A percentile compares a stretch with the other conserved stretches of the same genome.
Conservation (phyloP, 2,329 filamentous ascomycete genomes). For the Aspergillus sp. region DNA sequence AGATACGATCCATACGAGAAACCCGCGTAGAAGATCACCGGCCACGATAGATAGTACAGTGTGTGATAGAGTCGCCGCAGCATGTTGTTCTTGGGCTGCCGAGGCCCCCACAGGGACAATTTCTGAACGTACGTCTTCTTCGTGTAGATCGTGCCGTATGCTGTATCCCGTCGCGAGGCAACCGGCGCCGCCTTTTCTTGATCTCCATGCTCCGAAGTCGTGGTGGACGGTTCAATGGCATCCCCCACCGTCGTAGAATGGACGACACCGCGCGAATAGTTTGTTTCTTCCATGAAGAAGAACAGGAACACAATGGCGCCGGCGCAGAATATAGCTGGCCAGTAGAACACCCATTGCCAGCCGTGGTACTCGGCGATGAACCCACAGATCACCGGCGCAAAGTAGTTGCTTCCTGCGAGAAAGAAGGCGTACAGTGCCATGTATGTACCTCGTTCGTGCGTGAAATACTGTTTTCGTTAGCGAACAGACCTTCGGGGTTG, state of each 20-base stretch:
- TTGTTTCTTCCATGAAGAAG: slow-evolving; percentile 58
- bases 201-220: slow-evolving; percentile 14
- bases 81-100: slow-evolving; percentile 32
- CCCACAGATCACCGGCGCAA: slow-evolving; percentile 48
- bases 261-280: slow-evolving; percentile 40
- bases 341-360: slow-evolving; percentile 52
- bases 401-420: slow-evolving; percentile 43
- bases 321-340: slow-evolving; percentile 52
- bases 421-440: slow-evolving; percentile 43
- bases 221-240: background rate
- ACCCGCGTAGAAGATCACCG: slow-evolving; percentile 41
- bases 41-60: slow-evolving; percentile 38
- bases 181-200: slow-evolving; percentile 18
- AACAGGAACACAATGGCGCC: slow-evolving; percentile 50
- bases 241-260: slow-evolving; percentile 7
- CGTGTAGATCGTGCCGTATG: slow-evolving; percentile 19
- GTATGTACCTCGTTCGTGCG: slow-evolving; percentile 42
- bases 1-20: slow-evolving; percentile 43
- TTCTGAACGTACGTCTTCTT: slow-evolving; percentile 37
- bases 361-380: slow-evolving; percentile 49
- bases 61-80: slow-evolving; percentile 32
- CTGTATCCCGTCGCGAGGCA: slow-evolving; percentile 10
- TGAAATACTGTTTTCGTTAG: slow-evolving; percentile 37
- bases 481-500: background rate
- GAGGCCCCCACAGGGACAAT: slow-evolving; percentile 29